Percentiles rank a stretch among this genome's conserved stretches.
These are phyloP conservation scores for Fragaria vesca DNA, from an alignment of 306 rosid genomes.

Conservation along the genomic window DNA sequence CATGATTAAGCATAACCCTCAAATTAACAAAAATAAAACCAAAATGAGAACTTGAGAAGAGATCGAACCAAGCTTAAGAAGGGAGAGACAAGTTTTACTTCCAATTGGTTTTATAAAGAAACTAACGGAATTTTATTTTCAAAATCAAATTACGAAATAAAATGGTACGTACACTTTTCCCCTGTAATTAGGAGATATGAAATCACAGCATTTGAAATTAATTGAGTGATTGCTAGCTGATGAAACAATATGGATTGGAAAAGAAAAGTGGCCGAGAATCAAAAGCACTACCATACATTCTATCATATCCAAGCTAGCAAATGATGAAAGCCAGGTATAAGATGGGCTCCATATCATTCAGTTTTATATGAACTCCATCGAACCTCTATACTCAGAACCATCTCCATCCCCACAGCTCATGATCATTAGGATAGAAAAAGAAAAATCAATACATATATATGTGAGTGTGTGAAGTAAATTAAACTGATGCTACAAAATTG, in stretches of 20 bases:
- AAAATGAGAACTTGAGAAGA: too few species aligned
- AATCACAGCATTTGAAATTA: background rate
- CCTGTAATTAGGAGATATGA: background rate
- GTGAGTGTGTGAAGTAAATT: background rate
- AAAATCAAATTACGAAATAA: background rate
- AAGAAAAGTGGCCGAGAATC: background rate
- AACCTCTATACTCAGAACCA: background rate
- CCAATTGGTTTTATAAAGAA: background rate
- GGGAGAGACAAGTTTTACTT: too few species aligned
- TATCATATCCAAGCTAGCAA: slow-evolving; percentile 7
- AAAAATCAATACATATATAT: background rate
- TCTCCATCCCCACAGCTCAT: background rate
- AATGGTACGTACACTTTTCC: background rate
- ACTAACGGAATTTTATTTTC: background rate
- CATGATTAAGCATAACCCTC: too few species aligned
- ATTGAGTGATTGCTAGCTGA: too few species aligned
- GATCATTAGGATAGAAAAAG: background rate
- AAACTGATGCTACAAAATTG: background rate
- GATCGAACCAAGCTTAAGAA: too few species aligned
- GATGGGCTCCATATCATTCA: slow-evolving; percentile 33
- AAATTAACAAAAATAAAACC: too few species aligned
- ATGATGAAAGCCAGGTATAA: slow-evolving; percentile 13
- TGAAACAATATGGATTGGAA: background rate
- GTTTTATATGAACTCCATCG: background rate
- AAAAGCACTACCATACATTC: background rate